Percentiles rank a stretch among this genome's conserved stretches.
These are phyloP conservation scores for Monotropa hypopitys DNA, from an alignment of 179 eudicot species.

Conservation along the genomic window DNA sequence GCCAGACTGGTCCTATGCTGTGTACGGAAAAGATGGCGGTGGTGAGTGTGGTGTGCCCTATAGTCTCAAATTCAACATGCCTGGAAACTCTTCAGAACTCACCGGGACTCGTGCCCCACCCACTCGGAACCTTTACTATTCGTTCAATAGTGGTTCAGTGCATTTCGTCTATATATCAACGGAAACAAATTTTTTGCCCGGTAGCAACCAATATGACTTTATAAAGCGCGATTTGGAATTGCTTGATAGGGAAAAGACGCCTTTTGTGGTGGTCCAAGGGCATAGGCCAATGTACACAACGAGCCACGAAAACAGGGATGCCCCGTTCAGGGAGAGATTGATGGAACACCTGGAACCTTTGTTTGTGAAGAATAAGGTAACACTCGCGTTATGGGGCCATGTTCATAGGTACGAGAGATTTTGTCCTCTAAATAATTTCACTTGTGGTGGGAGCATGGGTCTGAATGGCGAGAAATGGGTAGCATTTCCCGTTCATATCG, in stretches of 20 bases:
- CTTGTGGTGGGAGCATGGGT: constrained; percentile 62
- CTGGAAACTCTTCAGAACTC: constrained; percentile 71
- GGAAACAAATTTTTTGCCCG: constrained; percentile 74
- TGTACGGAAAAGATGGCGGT: constrained; percentile 76
- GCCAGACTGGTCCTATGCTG: constrained; percentile 59
- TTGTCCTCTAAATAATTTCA: constrained; percentile 75
- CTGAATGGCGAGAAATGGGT: constrained; percentile 24
- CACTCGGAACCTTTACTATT: constrained; percentile 77
- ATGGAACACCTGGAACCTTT: constrained; percentile 63
- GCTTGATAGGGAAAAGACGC: constrained; percentile 63
- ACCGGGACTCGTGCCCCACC: constrained; percentile 77
- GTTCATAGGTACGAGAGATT: constrained; percentile 90
- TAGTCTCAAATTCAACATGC: constrained; percentile 85
- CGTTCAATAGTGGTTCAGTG: constrained; percentile 60
- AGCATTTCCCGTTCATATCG: constrained; percentile 61
- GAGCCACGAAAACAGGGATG: constrained; percentile 53
- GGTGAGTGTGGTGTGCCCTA: constrained; percentile 99
- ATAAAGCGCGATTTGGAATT: constrained; percentile 72
- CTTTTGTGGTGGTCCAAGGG: constrained; percentile 90
- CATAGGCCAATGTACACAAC: constrained; percentile 98
- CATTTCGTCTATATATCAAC: constrained; percentile 89
- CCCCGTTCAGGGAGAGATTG: constrained; percentile 47
- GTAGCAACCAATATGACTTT: constrained; percentile 66
- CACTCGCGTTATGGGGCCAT: constrained; percentile 92
- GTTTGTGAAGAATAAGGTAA: constrained; percentile 71